phyloP scores from a whole-genome alignment of 495 filamentous ascomycete genomes.

The Penicillium salamii region DNA sequence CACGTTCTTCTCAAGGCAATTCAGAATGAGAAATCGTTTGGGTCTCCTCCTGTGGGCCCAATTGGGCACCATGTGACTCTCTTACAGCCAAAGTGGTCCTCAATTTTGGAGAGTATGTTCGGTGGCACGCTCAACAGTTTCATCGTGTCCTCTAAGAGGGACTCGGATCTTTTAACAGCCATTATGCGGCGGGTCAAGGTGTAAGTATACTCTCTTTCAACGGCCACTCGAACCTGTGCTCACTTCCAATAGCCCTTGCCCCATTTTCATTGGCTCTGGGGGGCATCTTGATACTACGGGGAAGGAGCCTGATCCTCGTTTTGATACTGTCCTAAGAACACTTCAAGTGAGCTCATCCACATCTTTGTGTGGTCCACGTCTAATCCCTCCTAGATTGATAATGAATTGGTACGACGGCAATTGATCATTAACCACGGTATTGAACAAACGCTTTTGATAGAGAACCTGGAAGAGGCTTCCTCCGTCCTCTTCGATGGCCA shows the following conservation, averaged over 20 bases:
- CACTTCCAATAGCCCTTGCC: slow-evolving; percentile 40
- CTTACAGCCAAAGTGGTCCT: slow-evolving; percentile 77
- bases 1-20: slow-evolving; percentile 64
- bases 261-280: slow-evolving; percentile 64
- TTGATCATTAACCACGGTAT: slow-evolving; percentile 79
- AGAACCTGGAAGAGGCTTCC: slow-evolving; percentile 60
- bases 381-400: slow-evolving; percentile 58
- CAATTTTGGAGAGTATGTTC: slow-evolving; percentile 72
- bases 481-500: slow-evolving; percentile 64
- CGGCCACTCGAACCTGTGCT: slow-evolving; percentile 13
- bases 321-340: slow-evolving; percentile 73
- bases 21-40: slow-evolving; percentile 62
- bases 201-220: slow-evolving; percentile 27
- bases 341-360: slow-evolving; percentile 52
- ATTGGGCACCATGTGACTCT: slow-evolving; percentile 74
- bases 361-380: slow-evolving; percentile 1
- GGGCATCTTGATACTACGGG: slow-evolving; percentile 57
- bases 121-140: slow-evolving; percentile 67
- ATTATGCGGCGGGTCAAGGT: slow-evolving; percentile 62
- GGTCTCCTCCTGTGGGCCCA: slow-evolving; percentile 74
- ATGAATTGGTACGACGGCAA: slow-evolving; percentile 71
- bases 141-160: slow-evolving; percentile 71
- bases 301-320: slow-evolving; percentile 68
- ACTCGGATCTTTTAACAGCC: slow-evolving; percentile 58
- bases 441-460: slow-evolving; percentile 81